Evolutionary conservation across 164 flowering plant species (phyloP), one percentile per base, ranked within the genome.

Genomic region (Dillenia turbinata): DNA sequence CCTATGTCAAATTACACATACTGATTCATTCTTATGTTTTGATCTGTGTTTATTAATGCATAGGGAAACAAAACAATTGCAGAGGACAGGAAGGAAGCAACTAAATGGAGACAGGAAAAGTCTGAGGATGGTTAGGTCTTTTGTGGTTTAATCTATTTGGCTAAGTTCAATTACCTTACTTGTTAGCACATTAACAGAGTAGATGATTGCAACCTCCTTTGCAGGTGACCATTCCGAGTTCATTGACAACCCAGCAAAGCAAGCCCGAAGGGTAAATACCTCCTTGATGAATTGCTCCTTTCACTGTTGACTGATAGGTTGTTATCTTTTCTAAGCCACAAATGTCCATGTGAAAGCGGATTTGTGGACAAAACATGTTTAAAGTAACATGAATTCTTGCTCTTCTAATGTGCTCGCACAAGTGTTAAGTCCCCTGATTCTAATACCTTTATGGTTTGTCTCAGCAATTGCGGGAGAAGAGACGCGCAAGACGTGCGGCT

Each of bases 381-480:
- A 33, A 33, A 33, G 0, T 33, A 33, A 33, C 7, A 33, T 33
- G 40, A 0, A 5, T 33, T 33, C 40, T 33, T 33, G 40, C 40
- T 33, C 40, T 5, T 33, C 40, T 33, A 6, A 5, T 5, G 40
- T 33, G 40, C 40, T 33, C 6, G 40, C 40, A 33, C 40, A 33
- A 1, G 2, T 33, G 40, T 33, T 33, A 33, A 33, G 40, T 33
- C 7, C 5, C 40, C 40, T 33, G 40, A 33, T 33, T 33, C 6
- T 33, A 33, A 33, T 33, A 33, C 5, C 40, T 33, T 33, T 33
- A 33, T 4, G 40, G 40, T 33, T 33, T 33, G 40, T 33, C 40
- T 33, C 40, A 95, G 99, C 85, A 79, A 77, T 54, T 95, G 68
- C 78, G 97, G 68, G 96, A 85, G 69, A 91, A 81, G 77, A 85